Evolutionary conservation across 495 filamentous ascomycete species (phyloP).

Genomic region (Cetradonia linearis): DNA sequence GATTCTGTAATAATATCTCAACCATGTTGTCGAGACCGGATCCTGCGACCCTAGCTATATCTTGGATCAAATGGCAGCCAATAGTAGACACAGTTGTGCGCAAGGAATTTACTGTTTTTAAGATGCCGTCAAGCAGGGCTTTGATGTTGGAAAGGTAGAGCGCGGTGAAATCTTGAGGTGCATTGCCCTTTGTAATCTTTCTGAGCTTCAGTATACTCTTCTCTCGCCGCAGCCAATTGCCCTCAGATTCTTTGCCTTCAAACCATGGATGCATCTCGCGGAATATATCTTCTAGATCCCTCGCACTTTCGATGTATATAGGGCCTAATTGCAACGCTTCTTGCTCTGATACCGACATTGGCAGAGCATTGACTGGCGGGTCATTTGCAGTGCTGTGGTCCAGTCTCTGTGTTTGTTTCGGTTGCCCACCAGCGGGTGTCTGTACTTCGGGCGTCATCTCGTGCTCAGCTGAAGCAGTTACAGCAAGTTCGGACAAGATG

Average conservation of each 20-base stretch:
- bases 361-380: conserved; percentile 28
- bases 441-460: conserved; percentile 20
- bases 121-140: conserved; percentile 70
- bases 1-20: conserved; percentile 77
- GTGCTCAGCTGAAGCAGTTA: conserved; percentile 30
- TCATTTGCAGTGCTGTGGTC: conserved; percentile 23
- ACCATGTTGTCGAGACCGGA: conserved; percentile 78
- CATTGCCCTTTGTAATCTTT: conserved; percentile 73
- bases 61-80: conserved; percentile 76
- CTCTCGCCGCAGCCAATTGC: conserved; percentile 82
- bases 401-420: conserved; percentile 28
- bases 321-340: conserved; percentile 64
- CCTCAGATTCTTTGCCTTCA: conserved; percentile 81
- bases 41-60: conserved; percentile 65
- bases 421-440: conserved; percentile 34
- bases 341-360: conserved; percentile 42
- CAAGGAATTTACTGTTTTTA: conserved; percentile 78
- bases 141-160: conserved; percentile 61
- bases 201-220: conserved; percentile 66
- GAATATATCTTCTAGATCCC: conserved; percentile 77
- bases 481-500: conserved; percentile 62
- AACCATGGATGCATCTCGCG: conserved; percentile 69
- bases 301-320: conserved; percentile 63
- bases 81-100: conserved; percentile 82
- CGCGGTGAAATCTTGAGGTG: conserved; percentile 61